A percentile compares a stretch with the other conserved stretches of the same genome.
phyloP scores from a whole-genome alignment of 1,284 basidiomycete species.

The Pseudozyma tsukubaensis region DNA sequence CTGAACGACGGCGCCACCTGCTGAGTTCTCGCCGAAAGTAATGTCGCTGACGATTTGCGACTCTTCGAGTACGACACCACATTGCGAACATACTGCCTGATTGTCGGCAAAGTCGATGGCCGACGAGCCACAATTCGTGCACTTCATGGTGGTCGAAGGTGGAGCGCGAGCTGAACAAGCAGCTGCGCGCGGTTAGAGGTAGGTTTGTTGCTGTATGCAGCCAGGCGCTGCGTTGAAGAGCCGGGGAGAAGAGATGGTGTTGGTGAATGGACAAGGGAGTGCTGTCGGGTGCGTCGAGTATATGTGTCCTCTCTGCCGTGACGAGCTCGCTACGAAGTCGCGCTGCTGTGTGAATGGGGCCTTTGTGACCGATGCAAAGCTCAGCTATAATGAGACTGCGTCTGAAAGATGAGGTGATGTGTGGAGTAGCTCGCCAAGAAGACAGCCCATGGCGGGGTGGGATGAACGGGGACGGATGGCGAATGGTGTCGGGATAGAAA shows the following conservation, averaged over 20 bases:
- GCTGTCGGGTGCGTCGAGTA: too few species aligned
- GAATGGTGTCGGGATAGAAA: too few species aligned
- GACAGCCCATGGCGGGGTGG: too few species aligned
- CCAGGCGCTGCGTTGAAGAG: not conserved
- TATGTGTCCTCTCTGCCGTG: too few species aligned
- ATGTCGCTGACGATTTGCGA: constrained; percentile 93
- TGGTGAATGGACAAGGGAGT: too few species aligned
- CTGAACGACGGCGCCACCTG: constrained; percentile 93
- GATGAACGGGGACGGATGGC: too few species aligned
- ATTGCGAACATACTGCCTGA: constrained; percentile 62
- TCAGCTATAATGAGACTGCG: too few species aligned
- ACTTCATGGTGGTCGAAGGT: constrained; percentile 47
- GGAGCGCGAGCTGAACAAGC: not conserved
- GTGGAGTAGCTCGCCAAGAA: too few species aligned
- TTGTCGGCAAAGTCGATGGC: constrained; percentile 62
- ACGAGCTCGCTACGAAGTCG: too few species aligned
- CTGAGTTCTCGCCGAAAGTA: constrained; percentile 90
- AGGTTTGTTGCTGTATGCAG: not conserved
- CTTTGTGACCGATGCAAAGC: too few species aligned
- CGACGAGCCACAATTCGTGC: constrained; percentile 60
- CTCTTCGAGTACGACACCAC: constrained; percentile 82
- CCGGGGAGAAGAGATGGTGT: not conserved
- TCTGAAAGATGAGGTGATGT: too few species aligned
- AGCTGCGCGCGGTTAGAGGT: not conserved
- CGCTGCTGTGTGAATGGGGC: too few species aligned